Evolutionary conservation across 1,284 basidiomycete species (phyloP), one percentile per base, ranked within the genome.

Genomic region (Marasmius tenuissimus): DNA sequence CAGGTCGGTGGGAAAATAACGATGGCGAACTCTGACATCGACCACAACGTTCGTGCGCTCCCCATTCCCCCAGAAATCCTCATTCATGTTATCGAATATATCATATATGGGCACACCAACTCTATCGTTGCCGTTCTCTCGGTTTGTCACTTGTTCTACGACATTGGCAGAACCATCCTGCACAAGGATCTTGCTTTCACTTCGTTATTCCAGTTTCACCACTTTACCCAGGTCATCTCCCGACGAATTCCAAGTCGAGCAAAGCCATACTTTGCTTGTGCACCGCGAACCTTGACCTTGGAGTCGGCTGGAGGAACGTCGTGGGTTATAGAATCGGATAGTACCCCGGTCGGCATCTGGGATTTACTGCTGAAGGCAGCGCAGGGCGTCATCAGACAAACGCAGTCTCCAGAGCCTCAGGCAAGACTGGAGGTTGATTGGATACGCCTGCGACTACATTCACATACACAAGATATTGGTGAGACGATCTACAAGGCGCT

Each of bases 371-470:
- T 66, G 5, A 63, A 57, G 8, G 70, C 65, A 14, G 61, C 76
- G 38, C 45, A 47, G 11, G n/a, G 14, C 18, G 58, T 65, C 8
- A 47, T 58, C 20, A 55, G 45, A 20, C 53, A 65, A 42, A 34
- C 53, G n/a, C 40, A 34, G 18, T 27, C 35, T n/a, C 6, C 40
- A n/a, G n/a, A 8, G 20, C 2, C 45, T 5, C 16, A 47, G 11
- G 14, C 16, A n/a, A 66, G 70, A 49, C 60, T 72, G 33, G 61
- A 64, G 27, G 66, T 82, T 48, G 76, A 79, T 42, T 57, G 61
- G 37, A 62, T 84, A 7, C 71, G 70, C 18, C 69, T 85, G 14
- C 72, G 76, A 57, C 67, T 83, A 58, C 75, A 83, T 65, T 81
- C 82, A 8, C 80, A 80, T 66, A 63, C 74, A 0, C 69, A 66